A percentile compares a stretch with the other conserved stretches of the same genome.
These are phyloP conservation scores for Trametes punicea DNA, from an alignment of 768 basidiomycete genomes.

Conservation along the genomic window DNA sequence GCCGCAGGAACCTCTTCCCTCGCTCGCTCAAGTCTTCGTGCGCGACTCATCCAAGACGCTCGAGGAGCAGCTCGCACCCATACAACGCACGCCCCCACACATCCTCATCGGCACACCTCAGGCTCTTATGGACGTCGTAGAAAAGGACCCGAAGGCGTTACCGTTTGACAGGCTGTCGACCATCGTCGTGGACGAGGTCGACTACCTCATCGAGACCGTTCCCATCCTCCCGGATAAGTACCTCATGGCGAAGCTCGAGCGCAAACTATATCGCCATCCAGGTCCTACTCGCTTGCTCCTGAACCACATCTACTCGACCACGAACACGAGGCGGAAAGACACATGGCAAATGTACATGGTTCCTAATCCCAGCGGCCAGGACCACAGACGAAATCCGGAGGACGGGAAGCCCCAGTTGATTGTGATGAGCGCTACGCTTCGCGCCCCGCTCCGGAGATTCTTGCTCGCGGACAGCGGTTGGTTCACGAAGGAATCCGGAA, in stretches of 20 bases:
- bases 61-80: constrained; percentile 35
- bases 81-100: constrained; percentile 50
- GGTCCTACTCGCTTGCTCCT: constrained; percentile 58
- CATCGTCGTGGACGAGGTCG: constrained; percentile 74
- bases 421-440: constrained; percentile 69
- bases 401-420: constrained; percentile 51
- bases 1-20: constrained; percentile 31
- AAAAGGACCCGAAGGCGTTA: constrained; percentile 41
- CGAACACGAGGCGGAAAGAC: background rate
- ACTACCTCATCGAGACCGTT: constrained; percentile 60
- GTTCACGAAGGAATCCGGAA: constrained; percentile 34
- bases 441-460: constrained; percentile 49
- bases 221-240: constrained; percentile 40
- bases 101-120: constrained; percentile 73
- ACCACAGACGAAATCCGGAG: background rate
- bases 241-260: constrained; percentile 37
- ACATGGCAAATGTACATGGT: background rate
- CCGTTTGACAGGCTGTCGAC: constrained; percentile 47
- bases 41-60: constrained; percentile 47
- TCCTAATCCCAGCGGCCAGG: background rate
- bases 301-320: constrained; percentile 45
- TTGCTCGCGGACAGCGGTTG: constrained; percentile 58
- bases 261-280: constrained; percentile 49
- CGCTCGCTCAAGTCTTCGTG: constrained; percentile 58
- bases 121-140: constrained; percentile 56